Base-by-base conservation (phyloP, 2,329 filamentous ascomycete species). In the Cladosporium sphaerospermum region DNA sequence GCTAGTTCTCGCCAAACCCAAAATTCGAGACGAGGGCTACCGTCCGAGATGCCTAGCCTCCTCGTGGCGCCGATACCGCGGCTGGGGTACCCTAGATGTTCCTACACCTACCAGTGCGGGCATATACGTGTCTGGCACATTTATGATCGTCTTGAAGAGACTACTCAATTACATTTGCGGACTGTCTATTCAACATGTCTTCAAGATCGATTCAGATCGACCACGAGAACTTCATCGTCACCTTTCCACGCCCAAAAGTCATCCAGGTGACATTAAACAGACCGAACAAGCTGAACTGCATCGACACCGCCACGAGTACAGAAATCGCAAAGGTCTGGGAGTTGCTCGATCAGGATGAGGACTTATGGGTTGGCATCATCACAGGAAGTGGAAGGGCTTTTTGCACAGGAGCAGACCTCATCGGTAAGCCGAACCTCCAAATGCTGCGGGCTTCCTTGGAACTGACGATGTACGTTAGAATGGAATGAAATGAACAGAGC, bases 341-440 rank as follows among this genome's bases (percentile, higher is more conserved):
- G 41, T 79, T 77, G 76, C 78, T 78, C 57, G 78, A 81, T 59
- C 65, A 55, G 16, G 64, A 65, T 54, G 57, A 59, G 13, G 46
- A 14, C 8, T 53, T 67, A 19, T 62, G 23, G 40, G 55, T 58
- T 4, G 64, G 59, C n/a, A 61, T 77, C 45, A 63, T 78, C 36
- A 81, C 78, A 0, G 79, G 78, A 23, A 73, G 71, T 0, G 78
- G 78, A 14, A 73, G 72, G 57, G 74, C 78, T 0, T 81, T 81
- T 64, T 81, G 75, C 53, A 77, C 76, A 1, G 78, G 79, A 1
- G 77, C 78, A 39, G 78, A 81, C 54, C 64, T 81, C 44, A 76
- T 78, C 43, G 78, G 78, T 57, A 71, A 67, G 61, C 37, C 9
- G 3, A 55, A 63, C 11, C 39, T 62, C 6, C 53, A 62, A 36